phyloP scores from a whole-genome alignment of 192 early-diverging fungal species.

The Coemansia sp. region DNA sequence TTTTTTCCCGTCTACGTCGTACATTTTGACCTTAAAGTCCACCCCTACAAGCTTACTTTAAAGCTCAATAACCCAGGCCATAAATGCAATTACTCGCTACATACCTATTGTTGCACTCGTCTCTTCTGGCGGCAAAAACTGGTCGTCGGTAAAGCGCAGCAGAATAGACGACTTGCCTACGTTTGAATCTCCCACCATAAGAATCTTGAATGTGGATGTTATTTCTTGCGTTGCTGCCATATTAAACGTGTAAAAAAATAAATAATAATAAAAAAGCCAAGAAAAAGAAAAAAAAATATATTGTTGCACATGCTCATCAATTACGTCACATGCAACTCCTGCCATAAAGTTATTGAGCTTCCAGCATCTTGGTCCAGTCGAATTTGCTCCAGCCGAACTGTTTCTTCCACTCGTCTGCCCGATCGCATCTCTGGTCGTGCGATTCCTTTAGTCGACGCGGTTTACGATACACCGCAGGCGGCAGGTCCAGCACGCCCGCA shows the following conservation, averaged over 20 bases:
- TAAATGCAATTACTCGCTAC: background rate
- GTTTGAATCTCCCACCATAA: constrained; percentile 93
- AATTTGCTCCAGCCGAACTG: constrained; percentile 67
- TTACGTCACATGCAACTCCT: background rate
- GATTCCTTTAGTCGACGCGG: constrained; percentile 57
- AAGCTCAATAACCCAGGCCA: background rate
- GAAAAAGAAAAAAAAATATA: background rate
- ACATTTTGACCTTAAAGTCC: constrained; percentile 95
- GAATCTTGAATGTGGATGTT: constrained; percentile 86
- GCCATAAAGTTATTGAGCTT: background rate
- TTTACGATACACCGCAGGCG: constrained; percentile 69
- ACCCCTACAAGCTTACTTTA: constrained; percentile 59
- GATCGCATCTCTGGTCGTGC: constrained; percentile 49
- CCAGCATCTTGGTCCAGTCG: constrained; percentile 77
- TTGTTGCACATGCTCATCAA: background rate
- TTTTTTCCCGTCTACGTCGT: constrained; percentile 75
- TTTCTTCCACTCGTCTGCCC: constrained; percentile 58
- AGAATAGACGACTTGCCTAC: constrained; percentile 94
- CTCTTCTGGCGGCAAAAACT: constrained; percentile 90
- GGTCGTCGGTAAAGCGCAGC: constrained; percentile 91
- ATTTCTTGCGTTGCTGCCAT: constrained; percentile 43
- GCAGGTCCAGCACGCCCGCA: constrained; percentile 78
- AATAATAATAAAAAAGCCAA: background rate
- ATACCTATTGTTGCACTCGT: constrained; percentile 74
- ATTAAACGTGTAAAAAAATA: constrained; percentile 5